These are phyloP conservation scores for Calonectria pseudoturangicola DNA, from an alignment of 2,329 filamentous ascomycete genomes.

Conservation along the genomic window DNA sequence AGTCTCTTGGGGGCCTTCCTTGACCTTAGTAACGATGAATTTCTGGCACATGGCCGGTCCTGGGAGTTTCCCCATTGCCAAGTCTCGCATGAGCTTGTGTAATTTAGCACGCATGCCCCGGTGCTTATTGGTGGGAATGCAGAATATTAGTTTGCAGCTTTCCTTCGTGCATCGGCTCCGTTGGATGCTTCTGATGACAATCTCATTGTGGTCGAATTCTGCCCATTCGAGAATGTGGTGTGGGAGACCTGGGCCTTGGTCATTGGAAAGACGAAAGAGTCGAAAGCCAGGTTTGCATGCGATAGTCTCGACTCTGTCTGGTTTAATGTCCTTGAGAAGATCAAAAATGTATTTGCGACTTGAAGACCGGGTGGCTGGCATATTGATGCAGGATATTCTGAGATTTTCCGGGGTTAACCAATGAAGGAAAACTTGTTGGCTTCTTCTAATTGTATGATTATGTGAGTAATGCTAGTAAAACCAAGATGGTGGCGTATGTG, in stretches of 20 bases:
- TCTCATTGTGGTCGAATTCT: slow-evolving; percentile 27
- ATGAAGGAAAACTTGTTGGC: background rate
- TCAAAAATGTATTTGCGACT: slow-evolving; percentile 9
- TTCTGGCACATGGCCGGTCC: background rate
- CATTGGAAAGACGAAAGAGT: slow-evolving; percentile 3
- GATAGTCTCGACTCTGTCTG: background rate
- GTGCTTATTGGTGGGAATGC: slow-evolving; percentile 14
- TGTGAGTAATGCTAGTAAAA: background rate
- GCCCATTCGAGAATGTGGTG: slow-evolving; percentile 42
- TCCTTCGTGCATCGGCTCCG: background rate
- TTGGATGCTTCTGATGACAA: slow-evolving; percentile 43
- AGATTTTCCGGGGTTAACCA: background rate
- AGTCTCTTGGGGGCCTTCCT: slow-evolving; percentile 31
- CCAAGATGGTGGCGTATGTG: background rate
- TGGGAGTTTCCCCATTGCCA: background rate
- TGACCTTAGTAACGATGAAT: slow-evolving; percentile 31
- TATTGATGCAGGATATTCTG: background rate
- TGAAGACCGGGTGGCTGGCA: background rate
- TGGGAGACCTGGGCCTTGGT: slow-evolving; percentile 26
- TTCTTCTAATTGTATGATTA: background rate
- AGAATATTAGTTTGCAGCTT: background rate
- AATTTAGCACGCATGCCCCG: slow-evolving; percentile 30
- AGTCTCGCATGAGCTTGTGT: slow-evolving; percentile 24
- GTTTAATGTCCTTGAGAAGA: slow-evolving; percentile 22
- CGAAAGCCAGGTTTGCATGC: slow-evolving; percentile 3